Percentiles rank a stretch among this genome's conserved stretches.
phyloP scores from a whole-genome alignment of 2,329 filamentous ascomycete species.

The Ophiostoma australiae region DNA sequence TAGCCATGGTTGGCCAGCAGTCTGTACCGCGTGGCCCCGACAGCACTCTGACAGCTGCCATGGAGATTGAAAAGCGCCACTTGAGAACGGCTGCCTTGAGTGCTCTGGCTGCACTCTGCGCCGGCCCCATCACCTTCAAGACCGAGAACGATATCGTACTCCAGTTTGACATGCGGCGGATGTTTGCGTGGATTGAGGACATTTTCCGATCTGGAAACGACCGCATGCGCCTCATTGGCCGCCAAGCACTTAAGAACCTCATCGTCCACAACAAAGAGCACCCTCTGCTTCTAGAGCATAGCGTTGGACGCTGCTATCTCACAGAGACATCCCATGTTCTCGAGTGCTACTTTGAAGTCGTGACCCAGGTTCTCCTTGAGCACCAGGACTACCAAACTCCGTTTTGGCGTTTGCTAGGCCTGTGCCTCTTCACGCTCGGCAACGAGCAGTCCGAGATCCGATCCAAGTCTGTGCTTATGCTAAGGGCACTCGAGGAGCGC shows the following conservation, averaged over 20 bases:
- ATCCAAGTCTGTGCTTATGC: slow-evolving; percentile 76
- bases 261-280: slow-evolving; percentile 88
- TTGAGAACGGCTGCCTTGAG: slow-evolving; percentile 84
- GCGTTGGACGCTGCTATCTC: slow-evolving; percentile 85
- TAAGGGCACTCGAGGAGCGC: slow-evolving; percentile 76
- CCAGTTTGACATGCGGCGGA: slow-evolving; percentile 85
- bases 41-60: slow-evolving; percentile 75
- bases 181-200: slow-evolving; percentile 91
- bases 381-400: slow-evolving; percentile 75
- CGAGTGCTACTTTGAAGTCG: slow-evolving; percentile 92
- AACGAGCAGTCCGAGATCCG: slow-evolving; percentile 86
- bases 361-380: slow-evolving; percentile 79
- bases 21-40: slow-evolving; percentile 53
- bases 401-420: slow-evolving; percentile 85
- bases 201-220: slow-evolving; percentile 93
- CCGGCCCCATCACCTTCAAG: slow-evolving; percentile 75
- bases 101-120: slow-evolving; percentile 91
- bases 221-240: slow-evolving; percentile 83
- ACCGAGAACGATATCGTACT: slow-evolving; percentile 83
- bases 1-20: slow-evolving; percentile 63
- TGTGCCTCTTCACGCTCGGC: slow-evolving; percentile 86
- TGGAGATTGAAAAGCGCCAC: slow-evolving; percentile 96
- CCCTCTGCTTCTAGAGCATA: slow-evolving; percentile 78
- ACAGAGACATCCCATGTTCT: slow-evolving; percentile 76
- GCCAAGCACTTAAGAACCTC: slow-evolving; percentile 80